Evolutionary conservation across 257 asterid genomes (phyloP).

Genomic region (Solanum paucissectum): DNA sequence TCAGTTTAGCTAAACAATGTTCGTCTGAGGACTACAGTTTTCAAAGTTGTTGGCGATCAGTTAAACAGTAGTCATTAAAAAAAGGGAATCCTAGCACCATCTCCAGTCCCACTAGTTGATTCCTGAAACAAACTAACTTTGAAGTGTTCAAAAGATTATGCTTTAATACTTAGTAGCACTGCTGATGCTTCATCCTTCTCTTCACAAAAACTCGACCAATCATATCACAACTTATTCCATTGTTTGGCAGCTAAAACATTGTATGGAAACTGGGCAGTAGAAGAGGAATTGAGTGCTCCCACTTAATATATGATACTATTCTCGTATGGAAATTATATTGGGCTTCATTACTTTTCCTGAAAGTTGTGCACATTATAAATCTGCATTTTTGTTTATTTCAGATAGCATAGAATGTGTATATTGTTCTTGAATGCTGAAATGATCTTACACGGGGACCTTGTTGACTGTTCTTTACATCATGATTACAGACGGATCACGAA

Average conservation of each 20-base stretch:
- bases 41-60: not conserved
- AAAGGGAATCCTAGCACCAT: not conserved
- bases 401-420: not conserved
- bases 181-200: not conserved
- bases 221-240: not conserved
- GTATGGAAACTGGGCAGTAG: not conserved
- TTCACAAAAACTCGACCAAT: not conserved
- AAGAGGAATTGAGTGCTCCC: not conserved
- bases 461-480: constrained; percentile 4
- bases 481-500: constrained; percentile 77
- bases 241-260: not conserved
- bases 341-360: not conserved
- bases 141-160: not conserved
- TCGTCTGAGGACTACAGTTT: not conserved
- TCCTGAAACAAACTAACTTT: not conserved
- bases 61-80: not conserved
- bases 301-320: not conserved
- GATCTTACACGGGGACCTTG: not conserved
- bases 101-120: not conserved
- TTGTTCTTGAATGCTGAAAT: not conserved
- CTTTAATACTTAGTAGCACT: not conserved
- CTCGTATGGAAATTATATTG: not conserved
- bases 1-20: not conserved
- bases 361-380: not conserved
- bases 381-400: not conserved